Conservation (phyloP, 164 flowering plant genomes). For the Liriodendron chinense region DNA sequence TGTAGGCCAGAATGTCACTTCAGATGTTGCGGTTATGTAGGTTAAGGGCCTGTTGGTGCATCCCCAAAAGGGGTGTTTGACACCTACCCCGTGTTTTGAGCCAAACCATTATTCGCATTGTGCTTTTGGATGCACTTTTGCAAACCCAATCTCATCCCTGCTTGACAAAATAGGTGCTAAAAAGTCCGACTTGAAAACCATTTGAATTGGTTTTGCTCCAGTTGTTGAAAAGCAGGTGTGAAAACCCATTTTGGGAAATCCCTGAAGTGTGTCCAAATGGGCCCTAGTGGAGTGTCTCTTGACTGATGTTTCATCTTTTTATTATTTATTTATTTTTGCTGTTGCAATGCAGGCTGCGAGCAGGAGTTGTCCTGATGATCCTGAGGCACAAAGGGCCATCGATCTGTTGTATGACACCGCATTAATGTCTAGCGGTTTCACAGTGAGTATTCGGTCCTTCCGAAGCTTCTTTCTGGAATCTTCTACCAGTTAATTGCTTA, state of each 20-base stretch:
- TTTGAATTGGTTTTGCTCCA: no score
- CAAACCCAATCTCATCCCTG: no score
- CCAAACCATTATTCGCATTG: no score
- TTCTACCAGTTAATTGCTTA: no score
- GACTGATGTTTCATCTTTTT: slow-evolving; percentile 3
- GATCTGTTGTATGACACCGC: slow-evolving; percentile 23
- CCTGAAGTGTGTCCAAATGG: not conserved
- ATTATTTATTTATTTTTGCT: slow-evolving; percentile 28
- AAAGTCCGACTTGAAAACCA: no score
- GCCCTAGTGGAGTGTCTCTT: not conserved
- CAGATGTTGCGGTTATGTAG: not conserved
- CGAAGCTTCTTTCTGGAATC: not conserved
- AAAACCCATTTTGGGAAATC: no score
- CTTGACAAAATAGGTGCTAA: no score
- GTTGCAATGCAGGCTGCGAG: slow-evolving; percentile 28
- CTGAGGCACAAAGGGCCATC: slow-evolving; percentile 21
- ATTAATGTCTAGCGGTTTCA: slow-evolving; percentile 20
- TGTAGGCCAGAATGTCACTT: slow-evolving; percentile 5
- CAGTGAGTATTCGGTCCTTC: slow-evolving; percentile 13
- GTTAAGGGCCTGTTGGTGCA: no score
- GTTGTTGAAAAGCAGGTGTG: no score
- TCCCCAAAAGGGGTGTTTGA: no score
- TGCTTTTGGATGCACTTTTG: no score
- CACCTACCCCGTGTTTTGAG: no score
- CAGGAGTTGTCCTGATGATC: slow-evolving; percentile 10